These are phyloP conservation scores for Synchytrium microbalum DNA, from an alignment of 371 early-diverging fungal genomes.

Conservation along the genomic window DNA sequence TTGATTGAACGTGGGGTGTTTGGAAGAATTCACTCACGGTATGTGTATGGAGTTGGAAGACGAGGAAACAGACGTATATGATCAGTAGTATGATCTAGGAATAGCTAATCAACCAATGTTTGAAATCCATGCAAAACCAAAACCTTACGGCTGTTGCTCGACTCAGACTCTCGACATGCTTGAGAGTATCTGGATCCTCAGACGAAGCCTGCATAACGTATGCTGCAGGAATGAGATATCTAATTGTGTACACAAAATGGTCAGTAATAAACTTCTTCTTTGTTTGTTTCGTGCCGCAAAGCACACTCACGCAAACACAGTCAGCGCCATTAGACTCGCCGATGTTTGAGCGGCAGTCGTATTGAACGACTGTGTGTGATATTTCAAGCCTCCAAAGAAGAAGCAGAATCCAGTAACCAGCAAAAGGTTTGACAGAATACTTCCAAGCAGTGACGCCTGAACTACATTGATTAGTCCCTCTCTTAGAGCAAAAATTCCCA, in stretches of 20 bases:
- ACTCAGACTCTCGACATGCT: background rate
- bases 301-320: conserved; percentile 63
- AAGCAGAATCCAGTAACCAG: conserved; percentile 37
- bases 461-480: conserved; percentile 70
- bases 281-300: conserved; percentile 73
- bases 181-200: background rate
- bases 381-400: background rate
- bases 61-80: conserved; percentile 62
- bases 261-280: too few species aligned
- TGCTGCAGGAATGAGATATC: background rate
- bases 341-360: conserved; percentile 72
- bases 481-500: conserved; percentile 58
- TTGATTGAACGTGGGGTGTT: too few species aligned
- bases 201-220: background rate
- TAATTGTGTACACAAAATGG: background rate
- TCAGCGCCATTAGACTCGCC: conserved; percentile 64
- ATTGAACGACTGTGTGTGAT: conserved; percentile 44
- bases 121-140: too few species aligned
- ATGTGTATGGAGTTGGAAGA: conserved; percentile 75
- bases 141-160: background rate
- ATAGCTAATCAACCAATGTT: too few species aligned
- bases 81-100: conserved; percentile 63
- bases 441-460: conserved; percentile 77
- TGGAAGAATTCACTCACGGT: too few species aligned
- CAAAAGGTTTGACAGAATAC: conserved; percentile 75